Conservation (phyloP, 2,329 filamentous ascomycete species). For the Colletotrichum kahawae region DNA sequence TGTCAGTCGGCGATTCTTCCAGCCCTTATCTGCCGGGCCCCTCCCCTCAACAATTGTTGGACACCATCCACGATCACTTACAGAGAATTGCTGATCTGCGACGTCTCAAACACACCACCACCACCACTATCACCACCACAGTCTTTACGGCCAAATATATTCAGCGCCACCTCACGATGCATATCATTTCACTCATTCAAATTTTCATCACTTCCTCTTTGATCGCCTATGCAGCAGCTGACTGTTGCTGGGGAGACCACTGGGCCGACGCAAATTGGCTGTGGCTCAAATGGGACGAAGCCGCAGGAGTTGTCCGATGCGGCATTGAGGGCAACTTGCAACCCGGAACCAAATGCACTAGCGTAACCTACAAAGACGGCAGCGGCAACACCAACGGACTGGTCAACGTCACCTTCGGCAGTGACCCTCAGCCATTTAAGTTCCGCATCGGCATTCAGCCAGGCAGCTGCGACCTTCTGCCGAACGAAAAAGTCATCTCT, state of each 20-base stretch:
- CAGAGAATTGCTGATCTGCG: background rate
- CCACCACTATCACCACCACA: background rate
- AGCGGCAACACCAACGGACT: background rate
- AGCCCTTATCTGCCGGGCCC: background rate
- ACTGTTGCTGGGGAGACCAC: background rate
- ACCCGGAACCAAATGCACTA: background rate
- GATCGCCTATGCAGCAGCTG: background rate
- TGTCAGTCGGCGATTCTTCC: background rate
- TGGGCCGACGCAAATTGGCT: background rate
- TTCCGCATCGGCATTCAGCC: slow-evolving; percentile 7
- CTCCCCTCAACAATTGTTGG: background rate
- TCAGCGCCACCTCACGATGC: background rate
- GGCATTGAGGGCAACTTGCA: background rate
- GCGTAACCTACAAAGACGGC: background rate
- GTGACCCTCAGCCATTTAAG: background rate
- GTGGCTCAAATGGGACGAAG: background rate
- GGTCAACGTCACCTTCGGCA: slow-evolving; percentile 1
- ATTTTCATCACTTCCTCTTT: background rate
- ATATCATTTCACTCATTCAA: background rate
- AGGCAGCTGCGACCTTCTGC: background rate
- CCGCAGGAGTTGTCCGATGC: background rate
- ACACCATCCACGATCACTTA: background rate
- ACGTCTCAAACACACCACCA: background rate
- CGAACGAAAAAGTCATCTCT: background rate
- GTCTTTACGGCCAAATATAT: background rate